Base-by-base conservation (phyloP, 2,329 filamentous ascomycete species). In the Chaetomium sp. region DNA sequence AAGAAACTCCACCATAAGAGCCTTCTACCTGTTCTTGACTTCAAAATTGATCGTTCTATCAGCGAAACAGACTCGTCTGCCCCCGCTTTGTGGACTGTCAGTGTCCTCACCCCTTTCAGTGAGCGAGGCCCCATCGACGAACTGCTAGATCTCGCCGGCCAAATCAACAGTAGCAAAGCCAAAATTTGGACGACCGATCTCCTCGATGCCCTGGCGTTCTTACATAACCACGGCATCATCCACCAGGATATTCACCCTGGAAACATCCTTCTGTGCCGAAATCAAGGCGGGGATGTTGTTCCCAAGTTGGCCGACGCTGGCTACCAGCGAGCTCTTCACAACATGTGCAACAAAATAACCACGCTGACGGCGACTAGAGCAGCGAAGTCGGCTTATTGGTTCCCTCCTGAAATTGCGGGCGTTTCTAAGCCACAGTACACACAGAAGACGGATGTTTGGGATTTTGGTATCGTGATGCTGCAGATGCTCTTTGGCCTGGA, bases 401-500 rank as follows among this genome's bases (percentile, higher is more conserved):
- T 88, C 6, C 84, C 91, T 1, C 88, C 91, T 1, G 91, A 96
- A 70, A 79, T 91, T 50, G 80, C 81, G 35, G 79, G 74, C 47
- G 79, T 76, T 1, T 81, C 79, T 57, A 85, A 80, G 34, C 79
- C 79, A 35, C 76, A 87, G 69, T 77, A 86, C 72, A 84, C 80
- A 1, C 80, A 81, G 65, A 96, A 96, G 69, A 89, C 90, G 0
- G 94, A 97, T 68, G 82, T 97, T 7, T 99, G 94, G 94, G 89
- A 96, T 62, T 84, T 99, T 65, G 94, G 94, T 4, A 83, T 96
- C 35, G 81, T 96, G 5, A 88, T 96, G 64, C 71, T 96, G 41
- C 92, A 99, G 69, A 96, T 97, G 90, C 81, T 94, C 3, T 92
- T 96, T 68, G 94, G 94, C 2, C 77, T 90, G 37, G 84, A 90